Evolutionary conservation across 1,284 basidiomycete genomes (phyloP), one percentile per base, ranked within the genome.

Genomic region (Schizopora paradoxa): DNA sequence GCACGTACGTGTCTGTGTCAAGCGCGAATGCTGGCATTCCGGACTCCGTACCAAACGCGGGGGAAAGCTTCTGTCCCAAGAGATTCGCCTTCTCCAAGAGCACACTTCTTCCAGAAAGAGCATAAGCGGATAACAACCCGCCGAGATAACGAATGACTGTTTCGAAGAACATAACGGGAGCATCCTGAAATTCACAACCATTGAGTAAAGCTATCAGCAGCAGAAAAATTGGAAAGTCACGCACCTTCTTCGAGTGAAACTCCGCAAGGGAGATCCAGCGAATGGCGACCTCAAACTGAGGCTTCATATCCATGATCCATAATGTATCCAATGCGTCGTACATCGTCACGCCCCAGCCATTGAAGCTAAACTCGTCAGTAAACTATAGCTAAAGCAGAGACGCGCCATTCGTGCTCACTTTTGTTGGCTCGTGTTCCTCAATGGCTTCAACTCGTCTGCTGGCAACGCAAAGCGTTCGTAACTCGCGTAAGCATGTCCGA

Each of bases 311-410:
- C 86, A 97, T 88, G 42, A 97, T 67, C 22, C 90, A 72, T 66
- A 97, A 82, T 0, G 93, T 96, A 60, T 95, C 91, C 13, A 97
- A 74, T 2, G 86, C 79, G 57, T 91, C 90, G 50, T 90, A 74
- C 43, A 82, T 75, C 1, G 86, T 85, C 0, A 93, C 83, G 10
- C 90, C 91, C 92, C 93, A 96, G 6, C 87, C 82, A 58, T 86
- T 86, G 60, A 86, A 83, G 47, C 84, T 86, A 52, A n/a, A 34
- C 13, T 34, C n/a, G 32, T 1, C 34, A 27, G 45, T 4, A 21
- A 23, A 32, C 13, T 11, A 27, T 14, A 0, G 14, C 37, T 47
- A 43, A 44, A 29, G n/a, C n/a, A n/a, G n/a, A n/a, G n/a, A n/a
- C n/a, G n/a, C n/a, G n/a, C n/a, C n/a, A n/a, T 6, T 11, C 13